Evolutionary conservation across 257 asterid species (phyloP), one percentile per base, ranked within the genome.

Genomic region (Fraxinus anomala): DNA sequence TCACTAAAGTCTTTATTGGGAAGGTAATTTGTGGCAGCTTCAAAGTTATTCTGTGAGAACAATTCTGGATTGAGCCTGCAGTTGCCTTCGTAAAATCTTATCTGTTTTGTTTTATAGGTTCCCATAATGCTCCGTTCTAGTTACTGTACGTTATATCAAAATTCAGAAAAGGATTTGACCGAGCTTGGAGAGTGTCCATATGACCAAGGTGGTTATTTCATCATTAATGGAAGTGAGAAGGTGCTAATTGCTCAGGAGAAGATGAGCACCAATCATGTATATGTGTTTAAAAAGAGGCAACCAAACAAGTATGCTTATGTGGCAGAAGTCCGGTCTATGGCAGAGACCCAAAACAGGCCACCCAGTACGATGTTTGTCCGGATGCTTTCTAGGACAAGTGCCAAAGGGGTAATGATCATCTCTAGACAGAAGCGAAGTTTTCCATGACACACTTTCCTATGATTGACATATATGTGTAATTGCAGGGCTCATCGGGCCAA

Each of bases 191-290:
- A 96, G 88, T 96, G 99, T 80, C 98, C 99, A 16, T 91, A 83
- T 17, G 99, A 96, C 78, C 99, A 96, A 85, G 99, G 99, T 44
- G 99, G 99, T 63, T 96, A 96, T 83, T 96, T 96, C 82, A 90
- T 96, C 73, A 92, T 96, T 68, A 96, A 96, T 40, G 98, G 99
- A 70, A 96, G 99, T 91, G 99, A 96, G 73, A 96, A 96, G 88
- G 98, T 93, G 56, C 86, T 96, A 63, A 96, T 96, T 83, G 99
- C 99, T 75, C 99, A 96, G 90, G 98, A 96, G 89, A 96, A 96
- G 89, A 96, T 96, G 99, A 96, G 98, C 86, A 96, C 99, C 37
- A 96, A 96, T 84, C 99, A 96, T 74, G 99, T 96, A 37, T 96
- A 96, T 74, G 99, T 96, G 16, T 93, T 93, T 69, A 96, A 96